phyloP scores from a whole-genome alignment of 2,329 filamentous ascomycete species.

The Neospermospora avenae region DNA sequence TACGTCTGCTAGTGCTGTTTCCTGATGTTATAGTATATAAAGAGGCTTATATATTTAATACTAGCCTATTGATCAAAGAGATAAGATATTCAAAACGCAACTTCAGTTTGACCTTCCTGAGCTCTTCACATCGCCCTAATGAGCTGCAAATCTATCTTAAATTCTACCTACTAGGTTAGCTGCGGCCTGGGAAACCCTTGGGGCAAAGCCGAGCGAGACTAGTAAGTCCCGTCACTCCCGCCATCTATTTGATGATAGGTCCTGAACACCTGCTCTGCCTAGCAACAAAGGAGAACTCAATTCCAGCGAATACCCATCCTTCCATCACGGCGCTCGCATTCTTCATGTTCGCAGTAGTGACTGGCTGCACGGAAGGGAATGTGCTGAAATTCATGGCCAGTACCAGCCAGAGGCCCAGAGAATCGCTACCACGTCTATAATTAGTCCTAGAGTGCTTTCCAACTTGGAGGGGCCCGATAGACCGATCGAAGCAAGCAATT shows the following conservation, averaged over 20 bases:
- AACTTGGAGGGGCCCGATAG: slow-evolving; percentile 33
- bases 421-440: slow-evolving; percentile 41
- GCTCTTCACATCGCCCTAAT: too few species aligned
- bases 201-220: too few species aligned
- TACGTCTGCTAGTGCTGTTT: too few species aligned
- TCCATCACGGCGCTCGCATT: slow-evolving; percentile 43
- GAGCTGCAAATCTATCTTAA: too few species aligned
- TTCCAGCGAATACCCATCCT: slow-evolving; percentile 39
- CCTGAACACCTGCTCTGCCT: slow-evolving; percentile 32
- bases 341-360: slow-evolving; percentile 45
- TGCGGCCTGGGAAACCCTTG: too few species aligned
- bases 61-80: too few species aligned
- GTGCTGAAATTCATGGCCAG: slow-evolving; percentile 45
- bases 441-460: slow-evolving; percentile 34
- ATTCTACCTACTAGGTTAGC: too few species aligned
- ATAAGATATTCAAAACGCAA: too few species aligned
- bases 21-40: too few species aligned
- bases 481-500: slow-evolving; percentile 21
- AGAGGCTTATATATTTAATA: too few species aligned
- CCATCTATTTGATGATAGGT: slow-evolving; percentile 13
- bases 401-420: slow-evolving; percentile 46
- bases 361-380: slow-evolving; percentile 42
- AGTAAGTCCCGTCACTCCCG: too few species aligned
- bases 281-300: slow-evolving; percentile 35
- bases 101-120: too few species aligned